Percentiles rank a stretch among this genome's conserved stretches.
Evolutionary conservation across 306 rosid genomes (phyloP).

Genomic region (Acacia crassicarpa): DNA sequence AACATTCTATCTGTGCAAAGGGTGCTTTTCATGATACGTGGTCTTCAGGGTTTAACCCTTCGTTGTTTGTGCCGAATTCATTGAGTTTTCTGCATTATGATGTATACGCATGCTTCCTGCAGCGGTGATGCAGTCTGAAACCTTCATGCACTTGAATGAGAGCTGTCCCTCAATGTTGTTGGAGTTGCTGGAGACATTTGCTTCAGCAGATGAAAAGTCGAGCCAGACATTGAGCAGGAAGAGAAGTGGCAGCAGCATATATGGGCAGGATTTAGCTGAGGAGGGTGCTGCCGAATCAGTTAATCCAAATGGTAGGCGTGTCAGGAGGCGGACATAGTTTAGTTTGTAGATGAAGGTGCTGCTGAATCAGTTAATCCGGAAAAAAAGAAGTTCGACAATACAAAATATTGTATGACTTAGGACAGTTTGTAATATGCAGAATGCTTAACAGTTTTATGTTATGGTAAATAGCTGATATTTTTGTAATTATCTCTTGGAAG

Average conservation of each 20-base stretch:
- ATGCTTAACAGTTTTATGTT: constrained; percentile 31
- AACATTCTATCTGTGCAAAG: neutral
- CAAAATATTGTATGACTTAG: constrained; percentile 35
- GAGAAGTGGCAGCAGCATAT: constrained; percentile 62
- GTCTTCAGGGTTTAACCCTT: neutral
- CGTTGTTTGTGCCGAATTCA: neutral
- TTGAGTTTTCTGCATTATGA: neutral
- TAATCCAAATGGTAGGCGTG: constrained; percentile 67
- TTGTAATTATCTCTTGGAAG: constrained; percentile 15
- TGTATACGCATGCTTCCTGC: constrained; percentile 32
- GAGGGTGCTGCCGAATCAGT: constrained; percentile 64
- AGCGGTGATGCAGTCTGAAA: constrained; percentile 95
- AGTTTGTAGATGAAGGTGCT: constrained; percentile 5
- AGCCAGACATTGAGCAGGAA: constrained; percentile 52
- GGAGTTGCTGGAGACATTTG: constrained; percentile 76
- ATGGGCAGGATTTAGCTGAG: constrained; percentile 53
- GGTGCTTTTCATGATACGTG: neutral
- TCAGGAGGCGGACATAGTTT: constrained; percentile 59
- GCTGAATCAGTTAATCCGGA: neutral
- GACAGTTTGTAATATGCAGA: constrained; percentile 33
- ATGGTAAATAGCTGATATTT: constrained; percentile 38
- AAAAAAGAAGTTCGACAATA: neutral
- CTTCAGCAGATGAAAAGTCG: constrained; percentile 27
- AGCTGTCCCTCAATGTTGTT: constrained; percentile 76
- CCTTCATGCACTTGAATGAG: constrained; percentile 71